Base-by-base conservation (phyloP, 148 eudicot species). In the Rhododendron molle region DNA sequence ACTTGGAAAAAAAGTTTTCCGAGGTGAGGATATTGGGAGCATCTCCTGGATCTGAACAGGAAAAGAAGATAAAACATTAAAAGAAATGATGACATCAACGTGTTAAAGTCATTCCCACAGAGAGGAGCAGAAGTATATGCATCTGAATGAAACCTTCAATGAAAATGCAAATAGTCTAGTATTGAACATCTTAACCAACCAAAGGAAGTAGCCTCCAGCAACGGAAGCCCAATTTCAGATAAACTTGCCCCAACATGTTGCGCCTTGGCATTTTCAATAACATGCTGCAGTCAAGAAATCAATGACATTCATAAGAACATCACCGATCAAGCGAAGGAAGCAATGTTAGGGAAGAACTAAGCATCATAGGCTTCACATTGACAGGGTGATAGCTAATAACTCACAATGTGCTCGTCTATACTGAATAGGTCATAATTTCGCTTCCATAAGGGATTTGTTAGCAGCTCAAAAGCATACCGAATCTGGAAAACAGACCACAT, bases 391-490 rank as follows among this genome's bases (percentile, higher is more conserved):
- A 83, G 49, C 34, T 28, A 56, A 78, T 81, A 86, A 88, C 96
- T 86, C 86, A 97, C 99, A 83, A 79, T 84, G 71, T 95, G 87
- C 87, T 95, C 98, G 84, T 95, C 98, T 87, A 95, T 91, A 84
- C 90, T 89, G 88, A 85, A 95, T 81, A 91, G 38, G 88, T 97
- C 99, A 85, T 92, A 97, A 87, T 97, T 93, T 86, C 98, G 91
- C 90, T 95, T 97, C 99, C 92, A 91, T 72, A 92, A 47, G 46
- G 93, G 90, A 93, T 95, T 88, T 76, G 89, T 89, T 65, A 97
- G 92, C 78, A 97, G 92, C 93, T 97, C 98, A 90, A 88, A 97
- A 82, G 98, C 95, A 93, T 95, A 95, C 76, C 89, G 92, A 81
- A 93, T 92, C 99, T 96, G 95, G 80, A 87, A 85, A 86, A 44